A percentile compares a stretch with the other conserved stretches of the same genome.
Conservation (phyloP, 1,284 basidiomycete genomes). For the Ganoderma multipileum region DNA sequence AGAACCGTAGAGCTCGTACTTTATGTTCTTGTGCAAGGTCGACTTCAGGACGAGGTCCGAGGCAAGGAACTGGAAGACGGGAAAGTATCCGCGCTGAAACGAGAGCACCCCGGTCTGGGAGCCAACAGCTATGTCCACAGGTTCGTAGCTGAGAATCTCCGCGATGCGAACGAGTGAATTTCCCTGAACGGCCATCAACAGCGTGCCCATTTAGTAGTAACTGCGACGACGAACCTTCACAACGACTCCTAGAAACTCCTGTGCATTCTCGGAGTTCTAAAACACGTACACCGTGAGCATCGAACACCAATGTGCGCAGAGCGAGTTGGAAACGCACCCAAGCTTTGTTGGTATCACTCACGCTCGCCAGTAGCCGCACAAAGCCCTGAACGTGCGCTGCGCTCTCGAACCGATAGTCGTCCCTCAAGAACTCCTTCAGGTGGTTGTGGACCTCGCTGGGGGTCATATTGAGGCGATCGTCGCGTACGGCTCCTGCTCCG, state of each 20-base stretch:
- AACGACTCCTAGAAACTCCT: slow-evolving; percentile 54
- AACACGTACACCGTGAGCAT: not conserved
- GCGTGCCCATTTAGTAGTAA: not conserved
- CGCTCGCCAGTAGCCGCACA: slow-evolving; percentile 52
- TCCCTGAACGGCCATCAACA: slow-evolving; percentile 42
- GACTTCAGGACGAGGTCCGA: slow-evolving; percentile 70
- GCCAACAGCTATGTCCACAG: slow-evolving; percentile 43
- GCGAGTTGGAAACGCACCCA: slow-evolving; percentile 55
- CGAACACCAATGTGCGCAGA: not conserved
- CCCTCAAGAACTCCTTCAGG: slow-evolving; percentile 52
- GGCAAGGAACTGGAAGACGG: slow-evolving; percentile 68
- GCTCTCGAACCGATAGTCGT: slow-evolving; percentile 51
- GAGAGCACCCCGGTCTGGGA: slow-evolving; percentile 51
- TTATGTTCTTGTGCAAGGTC: slow-evolving; percentile 59
- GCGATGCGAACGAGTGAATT: slow-evolving; percentile 58
- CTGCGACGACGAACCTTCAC: slow-evolving; percentile 43
- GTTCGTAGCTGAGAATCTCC: slow-evolving; percentile 56
- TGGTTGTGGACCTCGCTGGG: slow-evolving; percentile 59
- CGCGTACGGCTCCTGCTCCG: slow-evolving; percentile 21
- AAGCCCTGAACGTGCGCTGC: slow-evolving; percentile 56
- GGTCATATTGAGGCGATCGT: slow-evolving; percentile 43
- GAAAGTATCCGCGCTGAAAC: slow-evolving; percentile 67
- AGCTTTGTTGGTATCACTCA: slow-evolving; percentile 50
- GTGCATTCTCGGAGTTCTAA: slow-evolving; percentile 60
- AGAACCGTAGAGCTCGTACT: slow-evolving; percentile 46